Evolutionary conservation across 371 early-diverging fungal genomes (phyloP), one percentile per base, ranked within the genome.

Genomic region (Mortierella sp.): DNA sequence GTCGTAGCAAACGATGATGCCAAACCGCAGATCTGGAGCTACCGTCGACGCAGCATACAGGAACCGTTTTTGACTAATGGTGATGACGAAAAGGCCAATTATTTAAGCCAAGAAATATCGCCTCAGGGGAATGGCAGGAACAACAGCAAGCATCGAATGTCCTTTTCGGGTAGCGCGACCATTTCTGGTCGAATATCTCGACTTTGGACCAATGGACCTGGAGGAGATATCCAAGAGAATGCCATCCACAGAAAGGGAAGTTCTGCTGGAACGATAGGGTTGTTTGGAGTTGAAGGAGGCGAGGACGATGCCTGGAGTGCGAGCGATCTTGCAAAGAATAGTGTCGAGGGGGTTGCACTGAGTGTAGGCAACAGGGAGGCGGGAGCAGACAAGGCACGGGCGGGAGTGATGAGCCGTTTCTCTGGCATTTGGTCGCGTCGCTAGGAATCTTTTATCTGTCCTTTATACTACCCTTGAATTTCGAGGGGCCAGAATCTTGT

Each of bases 111-210:
- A 35, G 35, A 35, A 8, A 35, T 35, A 35, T 35, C 4, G 12
- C 70, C 12, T 24, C 66, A 20, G 37, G 45, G 32, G 3, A 45
- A 16, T 12, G 45, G 18, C 57, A 66, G 28, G 8, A 58, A 1
- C 51, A 28, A 51, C 37, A 24, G 47, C 5, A 75, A 62, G 66
- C 68, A 59, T 12, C 61, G 68, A 5, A 37, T 66, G 0, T 70
- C 72, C 30, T 73, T 81, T n/a, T 70, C 76, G 10, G 83, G 83
- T 0, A 75, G 73, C 22, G 72, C 83, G 1, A 81, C 83, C 14
- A 68, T 81, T 16, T 81, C 83, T 5, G 83, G 83, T 10, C 69
- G 83, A n/a, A 66, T 81, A 32, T 72, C 83, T 6, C 76, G 83
- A 24, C 62, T 81, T 14, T 76, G 76, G 76, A 60, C 70, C 5